Evolutionary conservation across 352 stramenopile species (phyloP).

Genomic region (Phytophthora megakarya): DNA sequence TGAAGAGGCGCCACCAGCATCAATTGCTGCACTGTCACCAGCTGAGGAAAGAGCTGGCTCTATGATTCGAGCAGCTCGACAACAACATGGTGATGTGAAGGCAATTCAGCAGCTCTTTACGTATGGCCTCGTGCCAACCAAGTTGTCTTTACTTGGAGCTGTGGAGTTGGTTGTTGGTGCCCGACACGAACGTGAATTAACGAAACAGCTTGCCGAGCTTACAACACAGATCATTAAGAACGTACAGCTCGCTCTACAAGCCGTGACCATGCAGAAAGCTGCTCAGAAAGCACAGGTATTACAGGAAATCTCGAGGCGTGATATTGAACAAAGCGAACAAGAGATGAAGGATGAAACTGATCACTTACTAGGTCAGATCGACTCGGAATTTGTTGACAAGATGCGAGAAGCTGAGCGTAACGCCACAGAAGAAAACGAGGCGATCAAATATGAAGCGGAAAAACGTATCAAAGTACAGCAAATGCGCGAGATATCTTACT

Average conservation of each 20-base stretch:
- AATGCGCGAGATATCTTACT: conserved; percentile 47
- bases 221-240: conserved; percentile 29
- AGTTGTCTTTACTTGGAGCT: conserved; percentile 55
- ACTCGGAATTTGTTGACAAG: conserved; percentile 46
- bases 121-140: conserved; percentile 48
- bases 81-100: conserved; percentile 53
- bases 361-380: conserved; percentile 38
- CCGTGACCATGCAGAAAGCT: conserved; percentile 59
- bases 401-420: conserved; percentile 42
- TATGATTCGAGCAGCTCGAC: conserved; percentile 16
- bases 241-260: conserved; percentile 38
- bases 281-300: conserved; percentile 45
- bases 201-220: conserved; percentile 37
- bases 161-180: conserved; percentile 62
- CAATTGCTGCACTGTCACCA: conserved; percentile 11
- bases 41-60: conserved; percentile 19
- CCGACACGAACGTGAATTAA: conserved; percentile 59
- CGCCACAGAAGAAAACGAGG: conserved; percentile 38
- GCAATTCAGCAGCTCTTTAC: conserved; percentile 68
- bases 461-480: conserved; percentile 52
- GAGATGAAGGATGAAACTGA: conserved; percentile 21
- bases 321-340: background rate
- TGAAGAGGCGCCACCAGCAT: background rate
- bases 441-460: conserved; percentile 24
- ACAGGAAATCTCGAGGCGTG: conserved; percentile 12